Conservation (phyloP, 371 early-diverging fungal species). For the Massospora cicadina region DNA sequence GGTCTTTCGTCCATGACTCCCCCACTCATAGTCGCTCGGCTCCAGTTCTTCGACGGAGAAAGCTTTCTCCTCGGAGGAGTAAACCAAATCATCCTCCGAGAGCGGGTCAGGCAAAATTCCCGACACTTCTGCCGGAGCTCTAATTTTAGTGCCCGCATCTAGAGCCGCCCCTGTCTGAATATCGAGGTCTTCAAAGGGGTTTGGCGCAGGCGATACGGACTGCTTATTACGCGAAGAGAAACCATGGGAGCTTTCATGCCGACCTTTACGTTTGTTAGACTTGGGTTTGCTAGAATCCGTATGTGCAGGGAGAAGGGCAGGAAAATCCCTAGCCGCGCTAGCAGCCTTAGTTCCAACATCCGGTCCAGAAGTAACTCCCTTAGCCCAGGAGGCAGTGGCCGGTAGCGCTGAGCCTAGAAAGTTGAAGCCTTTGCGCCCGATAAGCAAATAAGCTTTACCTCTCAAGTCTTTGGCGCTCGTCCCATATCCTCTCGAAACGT, state of each 20-base stretch:
- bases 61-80: background rate
- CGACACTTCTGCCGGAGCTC: background rate
- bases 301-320: background rate
- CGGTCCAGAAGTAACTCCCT: background rate
- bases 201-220: background rate
- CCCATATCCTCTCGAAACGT: background rate
- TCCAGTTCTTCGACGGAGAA: no score
- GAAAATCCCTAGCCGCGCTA: background rate
- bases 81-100: background rate
- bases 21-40: no score
- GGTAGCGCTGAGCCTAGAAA: conserved; percentile 29
- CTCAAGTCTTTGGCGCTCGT: conserved; percentile 11
- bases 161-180: background rate
- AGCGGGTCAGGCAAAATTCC: background rate
- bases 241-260: background rate
- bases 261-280: background rate
- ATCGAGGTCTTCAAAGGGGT: background rate
- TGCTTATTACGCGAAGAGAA: background rate
- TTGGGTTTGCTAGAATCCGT: background rate
- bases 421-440: no score
- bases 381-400: conserved; percentile 42
- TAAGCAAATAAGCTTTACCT: conserved; percentile 10
- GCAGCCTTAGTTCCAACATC: background rate
- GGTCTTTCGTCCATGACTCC: no score
- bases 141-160: background rate